Evolutionary conservation across 805 yeast species (phyloP), one percentile per base, ranked within the genome.

Genomic region (Candida ponderosae): DNA sequence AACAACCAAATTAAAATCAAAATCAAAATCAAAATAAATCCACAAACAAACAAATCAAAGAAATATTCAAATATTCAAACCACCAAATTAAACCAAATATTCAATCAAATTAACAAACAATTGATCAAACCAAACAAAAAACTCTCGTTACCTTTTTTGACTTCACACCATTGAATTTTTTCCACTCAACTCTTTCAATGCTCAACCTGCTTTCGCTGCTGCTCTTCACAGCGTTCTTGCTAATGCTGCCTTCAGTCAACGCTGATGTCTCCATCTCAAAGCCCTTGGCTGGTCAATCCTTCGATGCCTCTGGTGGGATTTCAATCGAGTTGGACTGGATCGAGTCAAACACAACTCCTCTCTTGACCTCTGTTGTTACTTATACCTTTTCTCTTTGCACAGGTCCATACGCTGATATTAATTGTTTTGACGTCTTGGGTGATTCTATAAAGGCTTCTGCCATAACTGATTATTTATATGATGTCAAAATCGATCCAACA

Each of bases 301-400:
- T 21, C 29, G 33, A 42, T 5, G 10, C 44, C 5, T 52, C 53
- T 14, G 59, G 56, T 16, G 31, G 45, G 2, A 63, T 50, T 2
- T 35, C 46, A 3, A 55, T 67, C 9, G 45, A 50, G 1, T 18
- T 67, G 27, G 33, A 48, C 17, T 88, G 94, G 80, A 55, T 66
- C 18, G 81, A 77, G 42, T 72, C 72, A 44, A 78, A 72, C 34
- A 49, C 60, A 6, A 46, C 50, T 4, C 84, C 86, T 1, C 44
- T 65, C 0, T 46, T 82, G 31, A 40, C 48, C 2, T 62, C 69
- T 7, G 68, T 75, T 16, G 42, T 57, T 6, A 45, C 61, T 2
- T 76, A 70, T 42, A 62, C 78, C 1, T 62, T 89, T 39, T 56
- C 62, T 10, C 62, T 90, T 36, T 79, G 90, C 57, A 76, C 89